Evolutionary conservation across 1,139 yeast genomes (phyloP), one percentile per base, ranked within the genome.

Genomic region (Scheffersomyces cryptocercus): DNA sequence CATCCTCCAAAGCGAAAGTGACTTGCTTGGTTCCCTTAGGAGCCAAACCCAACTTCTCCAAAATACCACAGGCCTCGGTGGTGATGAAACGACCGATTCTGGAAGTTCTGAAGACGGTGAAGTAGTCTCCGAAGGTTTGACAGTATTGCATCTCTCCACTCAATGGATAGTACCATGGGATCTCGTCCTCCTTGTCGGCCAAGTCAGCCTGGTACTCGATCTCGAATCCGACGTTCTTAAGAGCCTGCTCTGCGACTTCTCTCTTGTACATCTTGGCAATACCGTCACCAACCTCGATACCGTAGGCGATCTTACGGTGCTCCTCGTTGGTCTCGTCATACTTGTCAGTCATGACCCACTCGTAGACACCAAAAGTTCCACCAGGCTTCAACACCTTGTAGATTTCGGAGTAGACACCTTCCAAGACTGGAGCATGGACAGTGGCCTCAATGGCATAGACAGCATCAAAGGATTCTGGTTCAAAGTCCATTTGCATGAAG

Each of bases 371-470:
- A 57, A 93, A 93, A 40, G 79, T 81, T 65, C 99, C 99, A 64
- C 99, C 97, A 55, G 98, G 99, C 73, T 93, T 93, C 68, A 93
- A 80, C 29, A 89, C 97, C 65, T 90, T 88, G 81, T 82, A 93
- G 63, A 95, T 93, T 75, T 93, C 97, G 45, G 88, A 77, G 69
- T 93, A 93, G 45, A 95, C 99, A 62, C 97, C 97, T 70, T 90
- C 97, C 61, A 95, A 81, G 39, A 84, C 88, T 48, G 99, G 99
- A 26, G 99, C 99, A 64, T 93, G 99, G 48, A 90, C 96, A 36
- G 99, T 93, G 46, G 99, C 99, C 75, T 93, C 99, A 63, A 93
- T 93, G 48, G 99, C 98, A 62, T 93, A 93, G 37, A 93, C 99
- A 39, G 96, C 97, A 68, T 93, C 99, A 63, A 95, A 93, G 31